These are phyloP conservation scores for Macrolepiota dolichaula DNA, from an alignment of 768 basidiomycete species.

Conservation along the genomic window DNA sequence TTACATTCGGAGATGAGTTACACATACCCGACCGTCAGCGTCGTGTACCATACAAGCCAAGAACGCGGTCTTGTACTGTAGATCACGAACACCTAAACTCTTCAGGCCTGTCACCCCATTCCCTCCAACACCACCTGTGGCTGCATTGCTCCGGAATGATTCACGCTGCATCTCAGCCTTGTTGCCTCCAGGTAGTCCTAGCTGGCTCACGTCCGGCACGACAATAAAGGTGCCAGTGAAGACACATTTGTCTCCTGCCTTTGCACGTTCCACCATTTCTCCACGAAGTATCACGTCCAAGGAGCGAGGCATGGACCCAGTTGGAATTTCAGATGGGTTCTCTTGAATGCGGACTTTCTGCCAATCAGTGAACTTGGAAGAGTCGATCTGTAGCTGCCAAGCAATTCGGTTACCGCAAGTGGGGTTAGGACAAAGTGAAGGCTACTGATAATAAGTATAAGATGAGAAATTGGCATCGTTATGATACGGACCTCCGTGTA, in stretches of 20 bases:
- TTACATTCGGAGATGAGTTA: not conserved
- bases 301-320: slow-evolving; percentile 96
- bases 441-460: slow-evolving; percentile 42
- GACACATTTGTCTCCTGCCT: slow-evolving; percentile 97
- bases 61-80: slow-evolving; percentile 99
- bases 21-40: slow-evolving; percentile 82
- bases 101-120: slow-evolving; percentile 93
- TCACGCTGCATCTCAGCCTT: slow-evolving; percentile 88
- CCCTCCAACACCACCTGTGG: slow-evolving; percentile 63
- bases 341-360: slow-evolving; percentile 99
- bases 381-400: slow-evolving; percentile 95
- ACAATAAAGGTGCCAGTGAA: slow-evolving; percentile 99
- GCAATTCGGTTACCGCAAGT: slow-evolving; percentile 86
- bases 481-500: slow-evolving; percentile 80
- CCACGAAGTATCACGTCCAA: slow-evolving; percentile 93
- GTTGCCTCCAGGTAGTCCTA: slow-evolving; percentile 93
- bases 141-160: slow-evolving; percentile 58
- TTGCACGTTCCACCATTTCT: slow-evolving; percentile 97
- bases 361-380: slow-evolving; percentile 98
- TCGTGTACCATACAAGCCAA: slow-evolving; percentile 97
- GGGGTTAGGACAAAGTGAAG: slow-evolving; percentile 89
- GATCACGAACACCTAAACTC: slow-evolving; percentile 88
- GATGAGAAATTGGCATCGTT: slow-evolving; percentile 5
- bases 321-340: slow-evolving; percentile 98
- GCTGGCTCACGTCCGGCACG: slow-evolving; percentile 95